Conservation (phyloP, 345 rosid genomes). For the Barbarea vulgaris region DNA sequence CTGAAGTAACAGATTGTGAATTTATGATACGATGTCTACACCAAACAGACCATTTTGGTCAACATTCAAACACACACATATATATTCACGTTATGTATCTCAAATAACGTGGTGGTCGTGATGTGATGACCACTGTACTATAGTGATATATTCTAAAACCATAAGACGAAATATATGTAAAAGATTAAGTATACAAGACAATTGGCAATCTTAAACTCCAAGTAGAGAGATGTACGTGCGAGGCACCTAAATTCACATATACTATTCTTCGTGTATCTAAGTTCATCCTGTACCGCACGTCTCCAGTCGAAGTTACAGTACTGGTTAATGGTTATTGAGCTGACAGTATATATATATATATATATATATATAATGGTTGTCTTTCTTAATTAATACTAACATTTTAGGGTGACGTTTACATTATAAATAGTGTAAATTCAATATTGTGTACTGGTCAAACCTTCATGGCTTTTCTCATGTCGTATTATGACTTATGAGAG, state of each 20-base stretch:
- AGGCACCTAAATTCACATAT: not conserved
- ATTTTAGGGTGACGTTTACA: not conserved
- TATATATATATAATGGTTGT: not conserved
- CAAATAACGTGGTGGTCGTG: not conserved
- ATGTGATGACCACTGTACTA: not conserved
- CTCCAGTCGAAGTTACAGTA: not conserved
- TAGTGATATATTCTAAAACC: not conserved
- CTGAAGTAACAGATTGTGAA: not conserved
- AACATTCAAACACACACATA: not conserved
- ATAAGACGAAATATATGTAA: not conserved
- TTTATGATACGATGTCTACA: not conserved
- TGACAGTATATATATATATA: not conserved
- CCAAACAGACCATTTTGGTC: not conserved
- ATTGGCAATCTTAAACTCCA: not conserved
- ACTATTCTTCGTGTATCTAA: not conserved
- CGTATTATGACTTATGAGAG: not conserved
- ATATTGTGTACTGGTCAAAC: not conserved
- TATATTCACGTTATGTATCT: not conserved
- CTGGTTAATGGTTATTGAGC: not conserved
- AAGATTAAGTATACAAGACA: not conserved
- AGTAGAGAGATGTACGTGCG: not conserved
- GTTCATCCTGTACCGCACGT: not conserved
- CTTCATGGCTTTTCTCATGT: not conserved
- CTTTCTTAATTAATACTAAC: too few species aligned
- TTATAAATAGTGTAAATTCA: not conserved